Percentiles rank a stretch among this genome's conserved stretches.
Evolutionary conservation across 176 grass and related monocot species (phyloP).

Genomic region (Microstegium vimineum): DNA sequence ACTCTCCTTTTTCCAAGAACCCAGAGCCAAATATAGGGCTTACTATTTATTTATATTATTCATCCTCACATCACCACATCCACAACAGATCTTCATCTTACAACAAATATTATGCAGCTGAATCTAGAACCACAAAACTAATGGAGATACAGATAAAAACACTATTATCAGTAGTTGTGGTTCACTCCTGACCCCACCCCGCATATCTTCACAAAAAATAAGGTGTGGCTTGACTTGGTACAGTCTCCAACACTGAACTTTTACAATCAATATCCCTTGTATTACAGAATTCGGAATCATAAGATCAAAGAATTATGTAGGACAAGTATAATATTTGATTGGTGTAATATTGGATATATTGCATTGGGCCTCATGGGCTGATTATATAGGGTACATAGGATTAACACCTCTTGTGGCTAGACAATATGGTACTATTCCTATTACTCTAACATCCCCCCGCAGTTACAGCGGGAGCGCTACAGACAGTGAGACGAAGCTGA

Average conservation of each 20-base stretch:
- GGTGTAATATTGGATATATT: too few relatives aligned
- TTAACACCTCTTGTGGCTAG: too few relatives aligned
- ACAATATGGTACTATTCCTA: too few relatives aligned
- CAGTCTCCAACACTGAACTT: neutral
- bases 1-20: neutral
- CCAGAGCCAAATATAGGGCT: neutral
- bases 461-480: too few relatives aligned
- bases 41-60: neutral
- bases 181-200: neutral
- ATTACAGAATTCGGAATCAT: neutral
- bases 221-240: neutral
- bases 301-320: too few relatives aligned
- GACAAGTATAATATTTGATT: too few relatives aligned
- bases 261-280: neutral
- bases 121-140: neutral
- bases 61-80: neutral
- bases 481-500: too few relatives aligned
- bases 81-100: neutral
- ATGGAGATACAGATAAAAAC: constrained; percentile 6
- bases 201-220: neutral
- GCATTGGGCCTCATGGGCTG: too few relatives aligned
- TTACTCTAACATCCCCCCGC: too few relatives aligned
- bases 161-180: neutral
- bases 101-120: neutral
- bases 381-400: too few relatives aligned